These are phyloP conservation scores for Metarhizium guizhouense DNA, from an alignment of 2,329 filamentous ascomycete genomes.

Conservation along the genomic window DNA sequence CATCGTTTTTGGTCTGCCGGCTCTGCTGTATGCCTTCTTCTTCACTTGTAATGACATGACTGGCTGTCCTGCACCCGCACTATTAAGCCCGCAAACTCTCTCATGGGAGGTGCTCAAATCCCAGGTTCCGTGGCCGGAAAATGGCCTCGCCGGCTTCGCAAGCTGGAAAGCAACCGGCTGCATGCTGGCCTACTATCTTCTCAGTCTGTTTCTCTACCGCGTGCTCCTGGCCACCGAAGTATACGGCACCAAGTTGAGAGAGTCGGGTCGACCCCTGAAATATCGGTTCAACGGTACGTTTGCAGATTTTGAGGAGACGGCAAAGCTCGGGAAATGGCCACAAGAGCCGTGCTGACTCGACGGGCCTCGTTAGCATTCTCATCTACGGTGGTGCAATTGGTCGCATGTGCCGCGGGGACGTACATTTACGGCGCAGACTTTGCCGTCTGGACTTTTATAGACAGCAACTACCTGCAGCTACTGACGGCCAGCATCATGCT, in stretches of 20 bases:
- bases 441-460: constrained; percentile 79
- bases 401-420: constrained; percentile 61
- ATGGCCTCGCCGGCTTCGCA: constrained; percentile 57
- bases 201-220: constrained; percentile 63
- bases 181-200: constrained; percentile 64
- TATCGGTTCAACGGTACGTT: constrained; percentile 66
- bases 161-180: constrained; percentile 58
- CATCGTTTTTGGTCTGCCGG: constrained; percentile 69
- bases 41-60: constrained; percentile 83
- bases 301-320: background rate
- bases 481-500: constrained; percentile 74
- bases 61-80: constrained; percentile 74
- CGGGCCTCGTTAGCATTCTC: constrained; percentile 50
- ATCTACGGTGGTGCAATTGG: constrained; percentile 62
- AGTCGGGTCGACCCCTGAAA: constrained; percentile 56
- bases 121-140: constrained; percentile 67
- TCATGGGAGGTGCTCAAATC: constrained; percentile 59
- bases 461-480: constrained; percentile 78
- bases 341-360: background rate
- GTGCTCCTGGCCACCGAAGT: constrained; percentile 62
- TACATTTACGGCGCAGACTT: constrained; percentile 68
- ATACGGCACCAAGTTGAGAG: constrained; percentile 58
- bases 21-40: constrained; percentile 63
- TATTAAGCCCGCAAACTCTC: constrained; percentile 59
- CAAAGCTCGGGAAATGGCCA: too few relatives aligned